Conservation (phyloP, 352 stramenopile genomes). For the Thraustochytrium sp. region DNA sequence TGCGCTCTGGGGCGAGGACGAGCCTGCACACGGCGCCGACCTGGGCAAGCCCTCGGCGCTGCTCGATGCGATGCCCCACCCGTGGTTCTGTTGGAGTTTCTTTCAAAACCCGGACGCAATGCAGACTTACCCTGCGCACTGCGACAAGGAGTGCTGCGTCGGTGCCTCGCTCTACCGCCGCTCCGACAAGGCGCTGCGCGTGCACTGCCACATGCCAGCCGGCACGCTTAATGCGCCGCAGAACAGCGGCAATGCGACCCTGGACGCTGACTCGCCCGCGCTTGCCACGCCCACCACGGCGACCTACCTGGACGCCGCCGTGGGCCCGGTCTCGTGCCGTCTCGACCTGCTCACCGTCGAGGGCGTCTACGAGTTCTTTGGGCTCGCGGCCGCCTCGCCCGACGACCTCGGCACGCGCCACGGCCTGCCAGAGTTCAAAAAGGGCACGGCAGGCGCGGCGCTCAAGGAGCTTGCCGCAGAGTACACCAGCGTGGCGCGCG, state of each 20-base stretch:
- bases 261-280: not conserved
- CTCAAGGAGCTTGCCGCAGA: conserved; percentile 37
- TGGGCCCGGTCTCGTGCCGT: conserved; percentile 9
- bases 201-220: not conserved
- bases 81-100: conserved; percentile 43
- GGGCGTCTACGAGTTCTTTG: conserved; percentile 37
- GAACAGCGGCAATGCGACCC: not conserved
- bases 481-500: not conserved
- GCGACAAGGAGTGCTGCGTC: conserved; percentile 38
- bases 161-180: conserved; percentile 35
- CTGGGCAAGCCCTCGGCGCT: not conserved
- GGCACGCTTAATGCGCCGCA: not conserved
- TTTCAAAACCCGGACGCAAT: conserved; percentile 8
- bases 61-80: conserved; percentile 39
- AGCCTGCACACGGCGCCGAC: not conserved
- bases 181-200: conserved; percentile 19
- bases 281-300: not conserved
- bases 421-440: conserved; percentile 16
- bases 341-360: conserved; percentile 1
- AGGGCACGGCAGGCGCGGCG: conserved; percentile 29
- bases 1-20: conserved; percentile 23
- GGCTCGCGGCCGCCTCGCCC: not conserved
- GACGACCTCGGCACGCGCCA: not conserved
- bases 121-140: not conserved
- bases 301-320: conserved; percentile 8